Evolutionary conservation across 129 eudicot genomes (phyloP), one percentile per base, ranked within the genome.

Genomic region (Chrysanthemum makinoi): DNA sequence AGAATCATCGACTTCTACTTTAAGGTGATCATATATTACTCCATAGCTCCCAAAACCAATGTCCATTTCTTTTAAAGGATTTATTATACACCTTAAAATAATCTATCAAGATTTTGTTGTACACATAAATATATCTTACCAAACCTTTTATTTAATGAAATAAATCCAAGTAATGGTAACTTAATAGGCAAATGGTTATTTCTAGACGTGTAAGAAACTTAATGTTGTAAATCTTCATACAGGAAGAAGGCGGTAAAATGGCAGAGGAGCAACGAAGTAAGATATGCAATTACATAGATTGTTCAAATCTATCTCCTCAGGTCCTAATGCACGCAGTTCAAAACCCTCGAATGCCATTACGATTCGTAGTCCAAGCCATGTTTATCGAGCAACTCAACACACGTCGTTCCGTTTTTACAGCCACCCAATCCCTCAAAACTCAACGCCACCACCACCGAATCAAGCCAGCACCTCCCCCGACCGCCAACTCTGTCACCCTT

Each of bases 311-410:
- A 61, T 92, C 98, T 15, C 66, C 98, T 24, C 74, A 66, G 51
- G 70, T 77, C 14, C 84, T 92, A 12, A 85, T 89, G 96, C 96
- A 89, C 52, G 91, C 98, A 0, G 98, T 92, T 16, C 96, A 92
- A 59, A 92, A 92, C 73, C 96, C 89, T 7, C 65, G 82, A 65
- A 82, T 92, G 90, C 96, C 98, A 2, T 72, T 92, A 26, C 57
- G 96, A 14, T 85, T 92, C 66, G 76, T 92, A 1, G 98, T 92
- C 57, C 98, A 89, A 74, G 98, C 98, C 77, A 92, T 92, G 98
- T 86, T 89, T 70, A 76, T 89, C 52, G 95, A 89, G 82, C 98
- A 89, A 76, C 86, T 92, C 22, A 89, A 85, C 95, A 89, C 98
- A 17, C 96, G 94, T 10, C 91, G 89, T 53, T 79, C 95, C 15